Percentiles rank a stretch among this genome's conserved stretches.
phyloP scores from a whole-genome alignment of 352 stramenopile species.

The Phytophthora litchii region DNA sequence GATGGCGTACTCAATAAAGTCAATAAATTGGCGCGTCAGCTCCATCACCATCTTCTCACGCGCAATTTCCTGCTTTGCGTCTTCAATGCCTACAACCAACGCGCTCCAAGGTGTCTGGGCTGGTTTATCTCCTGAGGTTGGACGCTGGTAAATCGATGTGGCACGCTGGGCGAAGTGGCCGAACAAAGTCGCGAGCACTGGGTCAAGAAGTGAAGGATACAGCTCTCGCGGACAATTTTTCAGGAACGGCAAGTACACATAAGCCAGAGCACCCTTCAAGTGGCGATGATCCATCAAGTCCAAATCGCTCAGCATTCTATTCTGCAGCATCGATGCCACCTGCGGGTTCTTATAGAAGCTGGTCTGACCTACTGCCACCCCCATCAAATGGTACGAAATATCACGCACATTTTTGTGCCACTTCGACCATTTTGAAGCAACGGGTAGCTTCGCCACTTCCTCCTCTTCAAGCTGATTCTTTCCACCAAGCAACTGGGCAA shows the following conservation, averaged over 20 bases:
- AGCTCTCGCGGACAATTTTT: slow-evolving; percentile 68
- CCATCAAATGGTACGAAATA: slow-evolving; percentile 79
- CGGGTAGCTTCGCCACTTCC: slow-evolving; percentile 55
- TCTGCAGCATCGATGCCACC: slow-evolving; percentile 50
- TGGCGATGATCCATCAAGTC: slow-evolving; percentile 78
- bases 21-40: slow-evolving; percentile 64
- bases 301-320: slow-evolving; percentile 68
- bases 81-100: slow-evolving; percentile 67
- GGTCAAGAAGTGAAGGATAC: slow-evolving; percentile 66
- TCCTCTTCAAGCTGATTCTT: slow-evolving; percentile 81
- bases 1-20: slow-evolving; percentile 75
- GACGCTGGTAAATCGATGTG: slow-evolving; percentile 41
- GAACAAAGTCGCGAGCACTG: slow-evolving; percentile 58
- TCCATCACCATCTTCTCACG: slow-evolving; percentile 80
- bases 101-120: slow-evolving; percentile 52
- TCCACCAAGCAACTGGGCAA: slow-evolving; percentile 73
- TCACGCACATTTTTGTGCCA: slow-evolving; percentile 86
- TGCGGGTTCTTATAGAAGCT: slow-evolving; percentile 65
- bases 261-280: slow-evolving; percentile 69
- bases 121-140: slow-evolving; percentile 27
- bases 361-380: slow-evolving; percentile 52
- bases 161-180: slow-evolving; percentile 66
- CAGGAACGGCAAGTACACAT: slow-evolving; percentile 73
- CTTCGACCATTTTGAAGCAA: slow-evolving; percentile 66
- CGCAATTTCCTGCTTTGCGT: slow-evolving; percentile 69